Conservation (phyloP, 768 basidiomycete genomes). For the Arthromyces matolae region DNA sequence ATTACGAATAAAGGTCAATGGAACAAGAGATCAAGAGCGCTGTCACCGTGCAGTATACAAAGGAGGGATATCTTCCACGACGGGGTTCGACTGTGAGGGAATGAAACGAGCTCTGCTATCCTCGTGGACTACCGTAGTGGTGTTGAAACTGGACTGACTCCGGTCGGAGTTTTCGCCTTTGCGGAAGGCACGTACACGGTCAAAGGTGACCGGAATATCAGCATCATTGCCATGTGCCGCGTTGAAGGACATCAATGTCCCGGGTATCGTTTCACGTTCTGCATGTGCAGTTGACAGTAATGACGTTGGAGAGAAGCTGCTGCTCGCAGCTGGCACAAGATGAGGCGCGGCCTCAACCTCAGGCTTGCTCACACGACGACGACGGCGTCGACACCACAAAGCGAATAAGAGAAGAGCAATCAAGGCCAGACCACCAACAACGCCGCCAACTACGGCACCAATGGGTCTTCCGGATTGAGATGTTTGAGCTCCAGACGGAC, state of each 20-base stretch:
- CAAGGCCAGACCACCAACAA: slow-evolving; percentile 3
- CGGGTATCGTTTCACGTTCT: background rate
- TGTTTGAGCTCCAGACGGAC: background rate
- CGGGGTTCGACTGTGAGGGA: background rate
- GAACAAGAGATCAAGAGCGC: too few species aligned
- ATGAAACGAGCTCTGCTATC: slow-evolving; percentile 4
- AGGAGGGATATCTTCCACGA: background rate
- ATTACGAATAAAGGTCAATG: too few species aligned
- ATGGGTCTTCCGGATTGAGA: background rate
- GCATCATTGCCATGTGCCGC: slow-evolving; percentile 3
- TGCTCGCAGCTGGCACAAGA: background rate
- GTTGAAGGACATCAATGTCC: background rate
- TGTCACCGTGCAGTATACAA: background rate
- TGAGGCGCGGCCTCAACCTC: background rate
- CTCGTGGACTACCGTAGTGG: background rate
- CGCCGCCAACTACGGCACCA: slow-evolving; percentile 12
- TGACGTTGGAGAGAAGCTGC: background rate
- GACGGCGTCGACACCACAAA: slow-evolving; percentile 3
- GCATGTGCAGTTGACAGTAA: background rate
- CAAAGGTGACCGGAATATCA: background rate
- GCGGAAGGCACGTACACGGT: background rate
- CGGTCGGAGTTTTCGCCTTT: background rate
- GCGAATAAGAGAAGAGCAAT: slow-evolving; percentile 3
- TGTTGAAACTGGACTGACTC: background rate
- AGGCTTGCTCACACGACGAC: background rate